Base-by-base conservation (phyloP, 2,329 filamentous ascomycete species). In the Penicillium sclerotigenum region DNA sequence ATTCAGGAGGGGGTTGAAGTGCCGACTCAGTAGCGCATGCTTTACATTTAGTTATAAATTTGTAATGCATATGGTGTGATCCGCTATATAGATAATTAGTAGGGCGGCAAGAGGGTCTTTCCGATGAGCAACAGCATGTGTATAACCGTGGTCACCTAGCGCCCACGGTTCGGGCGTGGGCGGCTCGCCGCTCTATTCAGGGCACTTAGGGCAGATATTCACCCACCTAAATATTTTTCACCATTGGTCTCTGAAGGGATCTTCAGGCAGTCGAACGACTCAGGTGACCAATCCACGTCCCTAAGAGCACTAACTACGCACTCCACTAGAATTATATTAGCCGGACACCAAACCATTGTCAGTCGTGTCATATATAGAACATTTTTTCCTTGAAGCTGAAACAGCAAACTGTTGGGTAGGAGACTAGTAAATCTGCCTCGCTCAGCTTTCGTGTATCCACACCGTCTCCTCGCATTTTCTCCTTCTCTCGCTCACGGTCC, bases 361-460 rank as follows among this genome's bases (percentile, higher is more conserved):
- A 54, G 29, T 48, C 22, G 14, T 55, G 18, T 52, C 9, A 64
- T 52, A 58, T 61, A 65, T 58, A 61, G 42, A 67, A 67, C 0
- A 59, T 55, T 42, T 66, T 64, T 38, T 65, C 57, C 34, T 56
- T 62, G 38, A 66, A 66, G 26, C 58, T 62, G 53, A 63, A 67
- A 47, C 52, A 64, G 50, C 55, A 58, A 38, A 67, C 59, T 18
- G 53, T 65, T 57, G 50, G 57, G 50, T 55, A 66, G 40, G 52
- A 51, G 47, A 64, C 56, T 18, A 65, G 40, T 14, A 65, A 60
- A 48, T 65, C 56, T 26, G 47, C 26, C 42, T 61, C 52, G 46
- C 57, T 50, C 47, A 59, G 56, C 51, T 43, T 28, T 57, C 54
- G 22, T 40, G 28, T 20, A 28, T 60, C 53, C 5, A 60, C 31